A percentile compares a stretch with the other conserved stretches of the same genome.
phyloP scores from a whole-genome alignment of 768 basidiomycete species.

The Agaricus sinodeliciosus region DNA sequence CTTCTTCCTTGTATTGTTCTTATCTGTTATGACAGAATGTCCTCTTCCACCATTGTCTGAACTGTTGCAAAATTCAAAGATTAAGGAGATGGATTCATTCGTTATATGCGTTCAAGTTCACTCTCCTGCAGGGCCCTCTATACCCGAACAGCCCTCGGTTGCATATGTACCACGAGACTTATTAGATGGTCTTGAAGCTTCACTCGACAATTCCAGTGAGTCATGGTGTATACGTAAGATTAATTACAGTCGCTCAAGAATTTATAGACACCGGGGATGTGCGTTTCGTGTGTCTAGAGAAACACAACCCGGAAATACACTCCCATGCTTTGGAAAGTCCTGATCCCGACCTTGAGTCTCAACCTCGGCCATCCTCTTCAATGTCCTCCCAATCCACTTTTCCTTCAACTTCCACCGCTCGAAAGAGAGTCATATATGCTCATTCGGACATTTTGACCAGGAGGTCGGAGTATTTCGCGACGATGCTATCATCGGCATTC shows the following conservation, averaged over 20 bases:
- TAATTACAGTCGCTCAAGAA: background rate
- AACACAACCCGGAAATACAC: constrained; percentile 23
- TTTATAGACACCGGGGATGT: constrained; percentile 66
- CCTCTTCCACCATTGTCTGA: constrained; percentile 54
- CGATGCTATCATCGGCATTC: constrained; percentile 68
- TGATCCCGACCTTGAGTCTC: constrained; percentile 5
- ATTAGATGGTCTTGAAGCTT: constrained; percentile 61
- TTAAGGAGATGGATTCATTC: constrained; percentile 59
- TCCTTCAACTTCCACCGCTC: constrained; percentile 41
- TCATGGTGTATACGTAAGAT: background rate
- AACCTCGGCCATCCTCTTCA: constrained; percentile 32
- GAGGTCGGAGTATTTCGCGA: constrained; percentile 75
- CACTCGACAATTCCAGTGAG: constrained; percentile 67
- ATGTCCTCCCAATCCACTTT: constrained; percentile 36
- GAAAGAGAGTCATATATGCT: constrained; percentile 72
- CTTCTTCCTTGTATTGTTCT: background rate
- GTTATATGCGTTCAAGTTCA: constrained; percentile 73
- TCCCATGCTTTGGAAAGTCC: constrained; percentile 9
- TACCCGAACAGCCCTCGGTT: constrained; percentile 59
- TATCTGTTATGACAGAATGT: constrained; percentile 37
- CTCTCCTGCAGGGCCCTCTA: constrained; percentile 48
- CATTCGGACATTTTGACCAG: constrained; percentile 70
- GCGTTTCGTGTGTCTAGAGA: constrained; percentile 66
- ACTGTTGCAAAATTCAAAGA: constrained; percentile 52
- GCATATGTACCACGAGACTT: constrained; percentile 62